Conservation (phyloP, 208 protist genomes). For the Leishmania mexicana region DNA sequence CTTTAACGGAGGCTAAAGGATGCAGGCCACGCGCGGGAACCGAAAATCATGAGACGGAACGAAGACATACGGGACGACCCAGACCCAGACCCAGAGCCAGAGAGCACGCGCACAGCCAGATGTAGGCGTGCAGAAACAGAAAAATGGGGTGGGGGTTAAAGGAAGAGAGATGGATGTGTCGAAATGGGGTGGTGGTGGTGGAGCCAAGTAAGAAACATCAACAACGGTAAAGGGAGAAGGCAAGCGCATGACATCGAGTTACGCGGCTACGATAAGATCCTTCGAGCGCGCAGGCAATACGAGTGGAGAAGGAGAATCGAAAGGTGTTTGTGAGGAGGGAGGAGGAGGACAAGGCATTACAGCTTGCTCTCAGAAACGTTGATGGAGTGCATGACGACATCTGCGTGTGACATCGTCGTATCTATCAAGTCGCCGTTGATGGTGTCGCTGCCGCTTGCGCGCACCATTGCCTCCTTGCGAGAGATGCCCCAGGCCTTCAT, state of each 20-base stretch:
- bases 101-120: not conserved
- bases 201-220: not conserved
- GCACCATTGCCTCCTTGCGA: constrained; percentile 51
- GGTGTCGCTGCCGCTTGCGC: constrained; percentile 65
- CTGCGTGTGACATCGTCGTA: constrained; percentile 51
- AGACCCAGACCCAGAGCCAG: too few species aligned
- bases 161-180: not conserved
- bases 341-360: not conserved
- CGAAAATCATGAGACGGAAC: not conserved
- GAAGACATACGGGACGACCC: not conserved
- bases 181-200: not conserved
- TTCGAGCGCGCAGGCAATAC: not conserved
- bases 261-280: not conserved
- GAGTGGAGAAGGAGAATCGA: not conserved
- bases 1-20: not conserved
- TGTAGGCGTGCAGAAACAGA: not conserved
- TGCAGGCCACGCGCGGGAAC: not conserved
- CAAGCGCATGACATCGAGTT: not conserved
- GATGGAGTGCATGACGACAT: constrained; percentile 60
- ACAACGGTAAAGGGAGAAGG: not conserved
- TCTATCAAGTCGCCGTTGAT: constrained; percentile 77
- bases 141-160: not conserved
- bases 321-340: not conserved
- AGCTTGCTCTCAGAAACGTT: constrained; percentile 31
- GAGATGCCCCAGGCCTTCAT: constrained; percentile 72